Conservation (phyloP, 2,329 filamentous ascomycete genomes). For the Akanthomyces muscarius region DNA sequence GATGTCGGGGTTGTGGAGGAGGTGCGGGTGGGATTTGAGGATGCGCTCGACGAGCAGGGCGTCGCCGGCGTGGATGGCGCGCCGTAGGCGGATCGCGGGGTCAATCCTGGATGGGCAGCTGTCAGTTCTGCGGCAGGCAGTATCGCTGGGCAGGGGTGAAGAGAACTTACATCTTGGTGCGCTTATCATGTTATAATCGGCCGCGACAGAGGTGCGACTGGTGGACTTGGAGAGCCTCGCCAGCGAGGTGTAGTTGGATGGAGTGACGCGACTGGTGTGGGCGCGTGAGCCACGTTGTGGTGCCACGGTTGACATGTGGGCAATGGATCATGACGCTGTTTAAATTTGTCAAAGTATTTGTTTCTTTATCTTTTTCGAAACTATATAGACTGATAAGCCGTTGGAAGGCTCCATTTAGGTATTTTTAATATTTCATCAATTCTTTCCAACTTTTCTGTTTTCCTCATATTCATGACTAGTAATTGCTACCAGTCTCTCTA, state of each 20-base stretch:
- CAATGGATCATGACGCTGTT: too few species aligned
- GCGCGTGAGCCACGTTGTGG: not conserved
- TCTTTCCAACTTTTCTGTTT: too few species aligned
- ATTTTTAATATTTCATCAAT: too few species aligned
- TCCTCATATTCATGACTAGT: too few species aligned
- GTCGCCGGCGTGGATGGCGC: conserved; percentile 76
- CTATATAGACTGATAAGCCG: too few species aligned
- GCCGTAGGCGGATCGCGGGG: conserved; percentile 69
- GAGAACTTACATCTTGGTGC: not conserved
- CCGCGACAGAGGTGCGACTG: not conserved
- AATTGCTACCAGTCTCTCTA: too few species aligned
- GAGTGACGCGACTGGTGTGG: not conserved
- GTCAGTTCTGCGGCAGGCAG: not conserved
- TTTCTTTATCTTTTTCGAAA: too few species aligned
- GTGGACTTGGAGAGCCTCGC: not conserved
- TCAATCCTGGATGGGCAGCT: conserved; percentile 58
- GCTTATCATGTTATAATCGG: not conserved
- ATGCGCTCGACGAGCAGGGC: conserved; percentile 70
- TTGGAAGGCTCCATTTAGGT: fast-evolving
- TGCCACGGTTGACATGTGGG: too few species aligned
- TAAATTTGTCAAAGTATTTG: too few species aligned
- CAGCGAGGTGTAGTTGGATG: conserved; percentile 12
- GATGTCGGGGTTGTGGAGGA: conserved; percentile 76
- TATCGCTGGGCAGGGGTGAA: not conserved
- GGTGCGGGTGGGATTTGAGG: conserved; percentile 64